A percentile compares a stretch with the other conserved stretches of the same genome.
These are phyloP conservation scores for Dianthus caryophyllus DNA, from an alignment of 148 eudicot species.

Conservation along the genomic window DNA sequence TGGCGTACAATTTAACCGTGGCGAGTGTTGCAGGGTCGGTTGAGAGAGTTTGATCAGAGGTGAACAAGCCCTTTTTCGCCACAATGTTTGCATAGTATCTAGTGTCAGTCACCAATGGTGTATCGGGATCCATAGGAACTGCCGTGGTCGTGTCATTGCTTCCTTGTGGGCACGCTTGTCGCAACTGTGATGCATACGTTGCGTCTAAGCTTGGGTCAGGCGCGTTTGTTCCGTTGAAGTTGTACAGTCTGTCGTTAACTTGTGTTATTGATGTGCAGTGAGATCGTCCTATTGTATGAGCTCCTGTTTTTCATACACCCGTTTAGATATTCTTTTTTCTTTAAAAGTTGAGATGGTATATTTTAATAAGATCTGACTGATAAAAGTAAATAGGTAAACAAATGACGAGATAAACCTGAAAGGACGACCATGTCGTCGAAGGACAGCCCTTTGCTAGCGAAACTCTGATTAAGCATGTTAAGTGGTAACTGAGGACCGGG, in stretches of 20 bases:
- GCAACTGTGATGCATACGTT: conserved; percentile 3
- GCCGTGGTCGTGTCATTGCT: neutral
- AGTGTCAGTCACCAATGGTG: neutral
- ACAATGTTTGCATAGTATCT: conserved; percentile 9
- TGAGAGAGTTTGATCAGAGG: conserved; percentile 1
- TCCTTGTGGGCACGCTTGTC: conserved; percentile 2
- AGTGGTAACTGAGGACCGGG: conserved; percentile 31
- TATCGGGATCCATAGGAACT: conserved; percentile 4
- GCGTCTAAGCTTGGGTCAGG: conserved; percentile 1
- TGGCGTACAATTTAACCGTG: neutral
- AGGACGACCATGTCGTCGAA: conserved; percentile 38
- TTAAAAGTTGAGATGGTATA: too few species aligned
- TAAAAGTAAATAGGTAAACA: too few species aligned
- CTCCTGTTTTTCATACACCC: neutral
- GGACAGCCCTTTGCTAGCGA: conserved; percentile 34
- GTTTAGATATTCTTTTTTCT: too few species aligned
- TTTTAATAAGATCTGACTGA: too few species aligned
- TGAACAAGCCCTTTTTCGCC: conserved; percentile 8
- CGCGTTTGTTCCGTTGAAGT: conserved; percentile 8
- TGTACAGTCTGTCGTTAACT: neutral
- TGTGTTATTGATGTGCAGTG: conserved; percentile 8
- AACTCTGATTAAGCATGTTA: conserved; percentile 19
- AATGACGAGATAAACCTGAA: conserved; percentile 16
- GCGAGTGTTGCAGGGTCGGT: neutral
- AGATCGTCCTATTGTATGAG: conserved; percentile 14